Evolutionary conservation across 139 green algal species (phyloP), one percentile per base, ranked within the genome.

Genomic region (Raphidocelis subcapitata): DNA sequence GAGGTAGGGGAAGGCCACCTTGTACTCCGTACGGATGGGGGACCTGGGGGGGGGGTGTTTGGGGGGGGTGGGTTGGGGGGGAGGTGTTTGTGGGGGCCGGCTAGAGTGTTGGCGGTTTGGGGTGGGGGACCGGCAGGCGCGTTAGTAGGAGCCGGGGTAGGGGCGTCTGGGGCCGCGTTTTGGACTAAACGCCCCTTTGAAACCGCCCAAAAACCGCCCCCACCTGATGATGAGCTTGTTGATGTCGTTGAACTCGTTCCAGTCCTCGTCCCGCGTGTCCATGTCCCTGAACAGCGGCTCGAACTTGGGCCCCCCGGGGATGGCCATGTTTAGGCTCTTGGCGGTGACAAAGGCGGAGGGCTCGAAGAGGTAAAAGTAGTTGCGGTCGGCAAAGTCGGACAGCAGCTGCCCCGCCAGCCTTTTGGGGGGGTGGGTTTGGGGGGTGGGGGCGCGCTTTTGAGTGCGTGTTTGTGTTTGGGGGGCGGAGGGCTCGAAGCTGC

Each of bases 221-320:
- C 83, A 89, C 37, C 94, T 87, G 79, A 99, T 99, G 90, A 99
- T 98, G 75, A 99, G 92, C 92, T 99, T 99, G 90, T 97, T 97
- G 84, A 99, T 98, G 86, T 99, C 96, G 81, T 99, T 99, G 88
- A 99, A 99, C 89, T 99, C 96, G 81, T 99, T 99, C 96, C 96
- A 99, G 86, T 99, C 96, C 84, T 94, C 89, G 69, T 97, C 92
- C 10, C 90, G 81, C 47, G 88, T 91, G 82, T 97, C 94, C 88
- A 96, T 97, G 88, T 99, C 96, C 8, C 94, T 82, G 88, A 93
- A 99, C 62, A 99, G 85, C 28, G 96, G 96, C 91, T 99, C 96
- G 77, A 97, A 99, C 87, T 99, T 99, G 76, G 96, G 96, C 1
- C 96, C 96, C 1, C 96, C 96, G 28, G 96, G 96, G 68, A 99